Percentiles rank a stretch among this genome's conserved stretches.
phyloP scores from a whole-genome alignment of 441 rosid genomes.

The Mallotus repandus region DNA sequence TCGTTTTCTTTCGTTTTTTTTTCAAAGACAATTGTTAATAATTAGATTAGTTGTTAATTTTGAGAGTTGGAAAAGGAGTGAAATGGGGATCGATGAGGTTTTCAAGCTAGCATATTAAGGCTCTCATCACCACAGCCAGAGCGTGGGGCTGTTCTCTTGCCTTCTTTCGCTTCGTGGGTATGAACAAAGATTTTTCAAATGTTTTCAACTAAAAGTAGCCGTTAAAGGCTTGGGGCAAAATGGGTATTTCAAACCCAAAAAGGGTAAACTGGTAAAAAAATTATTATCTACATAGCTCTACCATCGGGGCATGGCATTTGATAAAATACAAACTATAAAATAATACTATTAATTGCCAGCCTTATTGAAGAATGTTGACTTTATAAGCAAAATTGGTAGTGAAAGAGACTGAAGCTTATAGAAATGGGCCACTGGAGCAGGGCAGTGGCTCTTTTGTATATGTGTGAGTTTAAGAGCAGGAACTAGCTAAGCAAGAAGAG shows the following conservation, averaged over 20 bases:
- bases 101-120: too few relatives aligned
- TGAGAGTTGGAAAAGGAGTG: too few relatives aligned
- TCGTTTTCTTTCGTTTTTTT: neutral
- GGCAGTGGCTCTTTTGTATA: neutral
- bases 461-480: neutral
- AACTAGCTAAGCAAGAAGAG: neutral
- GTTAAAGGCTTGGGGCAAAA: neutral
- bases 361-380: too few relatives aligned
- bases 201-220: neutral
- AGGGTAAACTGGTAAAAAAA: conserved; percentile 2
- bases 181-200: neutral
- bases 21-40: too few relatives aligned
- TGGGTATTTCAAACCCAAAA: too few relatives aligned
- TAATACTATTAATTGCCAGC: neutral
- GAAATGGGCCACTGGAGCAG: neutral
- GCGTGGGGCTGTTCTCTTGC: too few relatives aligned
- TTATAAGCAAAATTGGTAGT: neutral
- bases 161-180: neutral
- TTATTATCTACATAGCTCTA: too few relatives aligned
- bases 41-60: too few relatives aligned
- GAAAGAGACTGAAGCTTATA: neutral
- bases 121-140: too few relatives aligned
- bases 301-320: neutral
- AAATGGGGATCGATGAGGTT: too few relatives aligned
- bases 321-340: too few relatives aligned